These are phyloP conservation scores for Alternaria sp. DNA, from an alignment of 2,329 filamentous ascomycete genomes.

Conservation along the genomic window DNA sequence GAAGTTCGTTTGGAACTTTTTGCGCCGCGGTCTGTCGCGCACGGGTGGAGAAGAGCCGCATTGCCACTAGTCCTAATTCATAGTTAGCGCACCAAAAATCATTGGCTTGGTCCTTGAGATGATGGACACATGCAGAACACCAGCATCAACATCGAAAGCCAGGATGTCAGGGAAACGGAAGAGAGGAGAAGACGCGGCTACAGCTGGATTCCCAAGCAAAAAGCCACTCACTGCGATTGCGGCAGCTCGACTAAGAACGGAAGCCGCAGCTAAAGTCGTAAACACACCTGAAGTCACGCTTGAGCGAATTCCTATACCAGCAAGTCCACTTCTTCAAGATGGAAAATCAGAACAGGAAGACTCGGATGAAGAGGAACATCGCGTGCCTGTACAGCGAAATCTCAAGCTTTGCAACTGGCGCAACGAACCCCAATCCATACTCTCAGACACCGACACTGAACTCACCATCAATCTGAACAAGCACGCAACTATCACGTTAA, in stretches of 20 bases:
- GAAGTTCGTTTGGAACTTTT: conserved; percentile 41
- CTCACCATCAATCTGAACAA: conserved; percentile 42
- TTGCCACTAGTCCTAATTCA: conserved; percentile 11
- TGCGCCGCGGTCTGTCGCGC: conserved; percentile 27
- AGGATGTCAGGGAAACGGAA: conserved; percentile 47
- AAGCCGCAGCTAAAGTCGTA: conserved; percentile 26
- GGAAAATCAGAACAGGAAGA: conserved; percentile 31
- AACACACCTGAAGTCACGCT: conserved; percentile 21
- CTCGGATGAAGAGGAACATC: conserved; percentile 29
- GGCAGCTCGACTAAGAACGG: conserved; percentile 43
- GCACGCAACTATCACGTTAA: conserved; percentile 49
- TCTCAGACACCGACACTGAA: conserved; percentile 36
- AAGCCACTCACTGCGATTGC: conserved; percentile 48
- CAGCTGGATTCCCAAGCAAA: conserved; percentile 11
- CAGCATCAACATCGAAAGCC: conserved; percentile 11
- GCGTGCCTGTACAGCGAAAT: conserved; percentile 26
- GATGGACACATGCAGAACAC: conserved; percentile 10
- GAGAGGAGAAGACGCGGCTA: conserved; percentile 25
- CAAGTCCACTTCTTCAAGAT: conserved; percentile 27
- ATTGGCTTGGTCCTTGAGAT: conserved; percentile 10
- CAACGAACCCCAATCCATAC: conserved; percentile 31
- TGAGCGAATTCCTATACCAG: conserved; percentile 26
- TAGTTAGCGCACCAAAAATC: conserved; percentile 16
- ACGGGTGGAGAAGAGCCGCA: conserved; percentile 20
- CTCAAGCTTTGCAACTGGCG: conserved; percentile 47